Base-by-base conservation (phyloP, 2,329 filamentous ascomycete genomes). In the Apiospora koreana region DNA sequence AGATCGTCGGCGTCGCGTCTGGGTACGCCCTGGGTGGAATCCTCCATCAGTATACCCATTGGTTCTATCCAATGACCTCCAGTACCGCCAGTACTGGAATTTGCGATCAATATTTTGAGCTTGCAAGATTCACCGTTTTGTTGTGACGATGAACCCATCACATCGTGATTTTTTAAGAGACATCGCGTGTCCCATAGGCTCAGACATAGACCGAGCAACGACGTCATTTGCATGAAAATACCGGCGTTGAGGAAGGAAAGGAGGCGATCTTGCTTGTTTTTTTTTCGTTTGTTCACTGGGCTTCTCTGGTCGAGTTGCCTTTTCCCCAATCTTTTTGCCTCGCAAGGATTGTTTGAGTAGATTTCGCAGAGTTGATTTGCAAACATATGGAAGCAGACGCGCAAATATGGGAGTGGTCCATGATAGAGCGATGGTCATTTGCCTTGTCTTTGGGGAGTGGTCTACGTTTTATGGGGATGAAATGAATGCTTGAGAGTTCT, bases 191-290 rank as follows among this genome's bases (percentile, higher is more conserved):
- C 54, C 21, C 14, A 38, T 38, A 62, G 54, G 54, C 9, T 62
- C 54, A n/a, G 54, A 38, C 31, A 62, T 62, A 62, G 54, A 62
- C 31, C 54, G 54, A 35, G 54, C 28, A n/a, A 38, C 31, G 31
- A 62, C 54, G 54, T 62, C 66, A 54, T 54, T 54, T 68, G 66
- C 66, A 68, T 68, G 64, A 42, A 68, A 68, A 68, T 35, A 45
- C 28, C 66, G 66, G 66, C 66, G 66, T 68, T 68, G 66, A 68
- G 45, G 66, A 48, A 38, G n/a, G 35, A 41, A 68, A 42, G 46
- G 66, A 54, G 66, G 43, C 42, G 6, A 68, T 68, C 31, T 67
- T 42, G 45, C 42, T 68, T 67, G 38, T 67, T 67, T 43, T 16
- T 48, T 16, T 23, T 54, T 38, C 54, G 38, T 50, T 66, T 42